These are phyloP conservation scores for Talaromyces amestolkiae DNA, from an alignment of 2,329 filamentous ascomycete genomes.

Conservation along the genomic window DNA sequence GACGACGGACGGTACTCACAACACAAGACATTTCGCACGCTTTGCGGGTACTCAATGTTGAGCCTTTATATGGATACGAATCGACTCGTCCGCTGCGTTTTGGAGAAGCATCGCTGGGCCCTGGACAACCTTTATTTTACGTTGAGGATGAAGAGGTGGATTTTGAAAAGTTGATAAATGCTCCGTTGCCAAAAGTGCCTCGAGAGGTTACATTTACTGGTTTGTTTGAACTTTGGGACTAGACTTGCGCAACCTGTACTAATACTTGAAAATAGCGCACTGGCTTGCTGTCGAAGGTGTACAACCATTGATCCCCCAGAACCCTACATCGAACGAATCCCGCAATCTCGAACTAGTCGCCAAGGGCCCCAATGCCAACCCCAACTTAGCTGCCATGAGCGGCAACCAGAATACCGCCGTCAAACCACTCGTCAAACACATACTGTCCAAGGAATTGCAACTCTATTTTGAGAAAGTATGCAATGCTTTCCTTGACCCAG, in stretches of 20 bases:
- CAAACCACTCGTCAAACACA: conserved; percentile 91
- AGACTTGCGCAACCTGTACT: neutral
- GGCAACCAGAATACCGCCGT: conserved; percentile 80
- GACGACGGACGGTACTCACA: conserved; percentile 78
- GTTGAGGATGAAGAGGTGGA: conserved; percentile 98
- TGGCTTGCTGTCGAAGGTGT: conserved; percentile 98
- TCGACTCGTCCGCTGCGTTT: conserved; percentile 84
- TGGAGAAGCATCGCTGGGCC: conserved; percentile 88
- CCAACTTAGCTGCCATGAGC: conserved; percentile 75
- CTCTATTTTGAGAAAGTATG: conserved; percentile 97
- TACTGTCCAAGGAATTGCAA: conserved; percentile 91
- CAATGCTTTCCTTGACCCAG: conserved; percentile 80
- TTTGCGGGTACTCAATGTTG: conserved; percentile 80
- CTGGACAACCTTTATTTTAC: conserved; percentile 92
- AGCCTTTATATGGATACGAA: conserved; percentile 95
- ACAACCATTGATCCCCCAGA: conserved; percentile 93
- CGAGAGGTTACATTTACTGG: conserved; percentile 89
- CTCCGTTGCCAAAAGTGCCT: conserved; percentile 89
- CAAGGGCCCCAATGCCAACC: conserved; percentile 85
- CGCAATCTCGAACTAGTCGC: conserved; percentile 80
- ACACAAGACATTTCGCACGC: conserved; percentile 89
- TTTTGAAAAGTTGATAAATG: conserved; percentile 98
- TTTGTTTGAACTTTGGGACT: conserved; percentile 38
- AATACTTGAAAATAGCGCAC: conserved; percentile 60
- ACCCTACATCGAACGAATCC: conserved; percentile 82